Evolutionary conservation across 169 alveolate genomes (phyloP).

Genomic region (Perkinsus marinus): DNA sequence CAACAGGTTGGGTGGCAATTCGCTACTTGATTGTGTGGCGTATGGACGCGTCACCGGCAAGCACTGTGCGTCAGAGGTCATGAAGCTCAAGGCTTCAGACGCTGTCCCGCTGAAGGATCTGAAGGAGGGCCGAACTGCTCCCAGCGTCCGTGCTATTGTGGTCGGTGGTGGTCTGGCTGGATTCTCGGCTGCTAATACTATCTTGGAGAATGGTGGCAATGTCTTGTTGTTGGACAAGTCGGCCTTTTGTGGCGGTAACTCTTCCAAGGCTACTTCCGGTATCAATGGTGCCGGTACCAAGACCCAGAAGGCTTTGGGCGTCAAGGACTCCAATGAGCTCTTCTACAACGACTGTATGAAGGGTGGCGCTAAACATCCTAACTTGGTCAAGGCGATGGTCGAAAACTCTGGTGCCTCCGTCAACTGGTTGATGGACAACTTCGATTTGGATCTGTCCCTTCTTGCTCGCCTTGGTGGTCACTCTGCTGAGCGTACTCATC

Average conservation of each 20-base stretch:
- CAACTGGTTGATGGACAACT: slow-evolving; percentile 18
- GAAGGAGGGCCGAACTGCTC: neutral
- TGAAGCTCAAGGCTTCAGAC: neutral
- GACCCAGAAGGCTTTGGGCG: slow-evolving; percentile 19
- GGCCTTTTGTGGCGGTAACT: slow-evolving; percentile 12
- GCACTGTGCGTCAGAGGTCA: neutral
- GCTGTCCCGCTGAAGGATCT: neutral
- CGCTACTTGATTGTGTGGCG: slow-evolving; percentile 29
- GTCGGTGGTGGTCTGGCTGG: slow-evolving; percentile 18
- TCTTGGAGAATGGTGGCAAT: slow-evolving; percentile 12
- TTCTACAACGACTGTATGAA: slow-evolving; percentile 21
- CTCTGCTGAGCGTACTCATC: slow-evolving; percentile 31
- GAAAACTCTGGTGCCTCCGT: slow-evolving; percentile 4
- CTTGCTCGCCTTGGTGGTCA: slow-evolving; percentile 39
- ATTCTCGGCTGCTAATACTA: slow-evolving; percentile 8
- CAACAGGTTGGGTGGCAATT: slow-evolving; percentile 37
- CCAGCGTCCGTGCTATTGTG: neutral
- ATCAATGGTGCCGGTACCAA: slow-evolving; percentile 25
- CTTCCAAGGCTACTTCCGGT: slow-evolving; percentile 32
- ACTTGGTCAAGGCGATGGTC: slow-evolving; percentile 13
- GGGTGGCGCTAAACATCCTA: slow-evolving; percentile 6
- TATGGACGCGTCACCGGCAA: slow-evolving; percentile 28
- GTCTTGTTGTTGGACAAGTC: slow-evolving; percentile 11
- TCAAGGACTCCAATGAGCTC: slow-evolving; percentile 13
- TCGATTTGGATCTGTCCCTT: slow-evolving; percentile 19